phyloP scores from a whole-genome alignment of 208 protist species.

The Trichomonas gallinae region DNA sequence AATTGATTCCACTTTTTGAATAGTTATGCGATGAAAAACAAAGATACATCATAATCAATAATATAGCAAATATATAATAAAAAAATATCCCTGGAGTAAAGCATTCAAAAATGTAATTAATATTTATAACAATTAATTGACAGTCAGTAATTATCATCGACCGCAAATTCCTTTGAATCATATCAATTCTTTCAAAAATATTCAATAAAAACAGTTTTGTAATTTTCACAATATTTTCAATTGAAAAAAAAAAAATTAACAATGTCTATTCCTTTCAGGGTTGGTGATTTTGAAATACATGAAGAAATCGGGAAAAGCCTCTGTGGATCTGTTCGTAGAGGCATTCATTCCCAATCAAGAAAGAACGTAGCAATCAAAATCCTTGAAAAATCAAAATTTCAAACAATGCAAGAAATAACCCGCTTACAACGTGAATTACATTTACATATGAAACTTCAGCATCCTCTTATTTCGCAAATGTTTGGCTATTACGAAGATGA shows the following conservation, averaged over 20 bases:
- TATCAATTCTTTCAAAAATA: no score
- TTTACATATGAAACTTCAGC: neutral
- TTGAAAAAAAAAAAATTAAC: neutral
- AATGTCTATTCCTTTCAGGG: neutral
- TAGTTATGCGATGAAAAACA: no score
- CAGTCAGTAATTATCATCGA: no score
- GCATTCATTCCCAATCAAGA: neutral
- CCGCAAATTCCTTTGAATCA: no score
- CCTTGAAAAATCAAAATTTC: neutral
- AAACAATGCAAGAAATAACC: neutral
- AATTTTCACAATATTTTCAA: neutral
- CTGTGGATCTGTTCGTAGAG: neutral
- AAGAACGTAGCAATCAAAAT: neutral
- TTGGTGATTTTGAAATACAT: neutral
- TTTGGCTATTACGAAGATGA: neutral
- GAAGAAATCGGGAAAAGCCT: neutral
- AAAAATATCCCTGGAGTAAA: no score
- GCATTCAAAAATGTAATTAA: no score
- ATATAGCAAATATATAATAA: no score
- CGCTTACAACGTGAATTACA: neutral
- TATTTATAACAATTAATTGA: no score
- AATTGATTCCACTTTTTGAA: no score
- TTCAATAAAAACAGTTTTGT: neutral
- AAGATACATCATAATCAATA: no score
- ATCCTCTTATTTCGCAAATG: neutral